Percentiles rank a stretch among this genome's conserved stretches.
phyloP scores from a whole-genome alignment of 2,329 filamentous ascomycete species.

The Amylocarpus encephaloides region DNA sequence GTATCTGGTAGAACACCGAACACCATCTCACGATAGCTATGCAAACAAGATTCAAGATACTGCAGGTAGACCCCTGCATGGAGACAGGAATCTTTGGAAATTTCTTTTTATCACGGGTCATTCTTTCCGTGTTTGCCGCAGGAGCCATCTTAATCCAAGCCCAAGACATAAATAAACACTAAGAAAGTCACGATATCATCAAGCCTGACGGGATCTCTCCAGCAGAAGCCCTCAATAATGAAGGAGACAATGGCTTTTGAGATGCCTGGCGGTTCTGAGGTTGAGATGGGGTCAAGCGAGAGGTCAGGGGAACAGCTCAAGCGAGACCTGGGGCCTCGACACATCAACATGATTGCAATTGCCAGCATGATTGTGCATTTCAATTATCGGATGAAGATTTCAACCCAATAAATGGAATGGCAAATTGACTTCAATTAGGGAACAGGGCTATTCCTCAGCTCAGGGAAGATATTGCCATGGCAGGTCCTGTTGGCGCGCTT shows the following conservation, averaged over 20 bases:
- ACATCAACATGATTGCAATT: conserved; percentile 59
- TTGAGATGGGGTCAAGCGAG: conserved; percentile 3
- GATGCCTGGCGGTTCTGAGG: not conserved
- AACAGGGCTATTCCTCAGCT: conserved; percentile 47
- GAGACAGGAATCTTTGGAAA: too few species aligned
- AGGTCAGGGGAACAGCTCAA: conserved; percentile 30
- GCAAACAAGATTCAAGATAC: too few species aligned
- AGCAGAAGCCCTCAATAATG: not conserved
- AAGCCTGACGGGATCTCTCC: not conserved
- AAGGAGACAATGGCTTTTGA: not conserved
- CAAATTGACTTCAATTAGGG: conserved; percentile 33
- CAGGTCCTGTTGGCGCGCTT: conserved; percentile 43
- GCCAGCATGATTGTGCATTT: conserved; percentile 65
- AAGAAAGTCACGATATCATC: not conserved
- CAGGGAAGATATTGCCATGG: conserved; percentile 40
- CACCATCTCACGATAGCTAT: not conserved
- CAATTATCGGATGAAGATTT: not conserved
- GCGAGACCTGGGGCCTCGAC: conserved; percentile 43
- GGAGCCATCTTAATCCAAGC: not conserved
- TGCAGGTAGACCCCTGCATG: too few species aligned
- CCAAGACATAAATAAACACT: not conserved
- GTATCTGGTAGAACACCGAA: not conserved
- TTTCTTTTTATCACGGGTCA: not conserved
- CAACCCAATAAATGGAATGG: conserved; percentile 39
- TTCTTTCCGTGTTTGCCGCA: not conserved